Evolutionary conservation across 257 asterid genomes (phyloP).

Genomic region (Nicotiana obtusifolia): DNA sequence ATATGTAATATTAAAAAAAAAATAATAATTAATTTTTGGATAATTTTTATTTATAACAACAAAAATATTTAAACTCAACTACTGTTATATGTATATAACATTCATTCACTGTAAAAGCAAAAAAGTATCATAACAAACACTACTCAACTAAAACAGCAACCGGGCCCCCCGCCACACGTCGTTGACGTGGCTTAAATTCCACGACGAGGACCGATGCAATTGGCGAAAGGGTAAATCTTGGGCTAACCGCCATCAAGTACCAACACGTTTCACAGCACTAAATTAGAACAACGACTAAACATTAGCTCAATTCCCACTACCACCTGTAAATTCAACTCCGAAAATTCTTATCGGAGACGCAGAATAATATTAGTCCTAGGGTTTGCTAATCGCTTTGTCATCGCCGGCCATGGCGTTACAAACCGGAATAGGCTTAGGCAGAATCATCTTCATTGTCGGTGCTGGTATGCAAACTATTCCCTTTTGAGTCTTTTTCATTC

Average conservation of each 20-base stretch:
- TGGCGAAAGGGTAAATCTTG: too few relatives aligned
- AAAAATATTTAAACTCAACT: too few relatives aligned
- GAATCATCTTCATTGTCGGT: constrained; percentile 7
- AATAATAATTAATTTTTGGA: too few relatives aligned
- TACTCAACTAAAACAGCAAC: too few relatives aligned
- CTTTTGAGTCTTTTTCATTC: neutral
- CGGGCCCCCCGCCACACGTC: too few relatives aligned
- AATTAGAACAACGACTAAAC: neutral
- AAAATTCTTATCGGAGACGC: neutral
- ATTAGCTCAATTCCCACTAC: neutral
- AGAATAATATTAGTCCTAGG: neutral
- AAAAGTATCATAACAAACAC: too few relatives aligned
- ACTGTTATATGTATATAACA: too few relatives aligned
- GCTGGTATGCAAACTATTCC: constrained; percentile 4
- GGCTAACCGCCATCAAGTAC: neutral
- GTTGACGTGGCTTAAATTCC: too few relatives aligned
- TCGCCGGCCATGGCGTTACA: constrained; percentile 12
- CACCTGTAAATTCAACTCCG: neutral
- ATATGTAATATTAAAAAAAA: too few relatives aligned
- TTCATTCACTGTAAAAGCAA: too few relatives aligned
- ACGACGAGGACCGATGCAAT: too few relatives aligned
- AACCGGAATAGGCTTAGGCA: constrained; percentile 13
- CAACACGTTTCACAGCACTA: neutral
- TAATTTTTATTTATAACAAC: too few relatives aligned
- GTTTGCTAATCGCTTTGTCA: neutral